Conservation (phyloP, 1,284 basidiomycete genomes). For the Ustilago bromivora region DNA sequence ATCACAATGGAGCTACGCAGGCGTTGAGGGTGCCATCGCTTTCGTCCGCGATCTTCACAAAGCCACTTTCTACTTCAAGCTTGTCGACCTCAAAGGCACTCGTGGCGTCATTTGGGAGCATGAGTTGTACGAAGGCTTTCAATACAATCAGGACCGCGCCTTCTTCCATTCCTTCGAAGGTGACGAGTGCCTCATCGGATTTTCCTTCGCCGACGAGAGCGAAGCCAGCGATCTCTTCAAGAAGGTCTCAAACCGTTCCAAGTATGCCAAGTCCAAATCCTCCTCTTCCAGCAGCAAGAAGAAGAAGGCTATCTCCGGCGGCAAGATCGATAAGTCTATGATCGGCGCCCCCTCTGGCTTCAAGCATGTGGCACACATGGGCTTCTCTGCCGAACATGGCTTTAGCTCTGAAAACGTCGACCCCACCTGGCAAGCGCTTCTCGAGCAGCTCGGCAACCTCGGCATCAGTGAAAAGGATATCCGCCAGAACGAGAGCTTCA, state of each 20-base stretch:
- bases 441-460: conserved; percentile 78
- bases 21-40: conserved; percentile 65
- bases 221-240: conserved; percentile 91
- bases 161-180: conserved; percentile 95
- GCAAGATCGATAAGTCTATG: conserved; percentile 86
- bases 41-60: conserved; percentile 61
- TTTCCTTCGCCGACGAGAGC: conserved; percentile 88
- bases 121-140: conserved; percentile 86
- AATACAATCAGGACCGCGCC: conserved; percentile 85
- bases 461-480: conserved; percentile 76
- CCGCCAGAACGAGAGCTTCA: conserved; percentile 85
- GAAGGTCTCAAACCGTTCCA: conserved; percentile 80
- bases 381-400: conserved; percentile 86
- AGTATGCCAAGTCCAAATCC: conserved; percentile 73
- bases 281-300: conserved; percentile 71
- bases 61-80: conserved; percentile 59
- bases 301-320: conserved; percentile 69
- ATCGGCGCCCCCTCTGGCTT: conserved; percentile 86
- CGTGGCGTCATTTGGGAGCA: conserved; percentile 93
- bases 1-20: conserved; percentile 60
- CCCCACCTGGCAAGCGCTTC: conserved; percentile 85
- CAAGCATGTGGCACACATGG: conserved; percentile 94
- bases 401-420: conserved; percentile 91
- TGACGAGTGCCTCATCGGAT: conserved; percentile 88
- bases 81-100: conserved; percentile 74